Evolutionary conservation across 441 rosid species (phyloP), one percentile per base, ranked within the genome.

Genomic region (Brassica hybrid): DNA sequence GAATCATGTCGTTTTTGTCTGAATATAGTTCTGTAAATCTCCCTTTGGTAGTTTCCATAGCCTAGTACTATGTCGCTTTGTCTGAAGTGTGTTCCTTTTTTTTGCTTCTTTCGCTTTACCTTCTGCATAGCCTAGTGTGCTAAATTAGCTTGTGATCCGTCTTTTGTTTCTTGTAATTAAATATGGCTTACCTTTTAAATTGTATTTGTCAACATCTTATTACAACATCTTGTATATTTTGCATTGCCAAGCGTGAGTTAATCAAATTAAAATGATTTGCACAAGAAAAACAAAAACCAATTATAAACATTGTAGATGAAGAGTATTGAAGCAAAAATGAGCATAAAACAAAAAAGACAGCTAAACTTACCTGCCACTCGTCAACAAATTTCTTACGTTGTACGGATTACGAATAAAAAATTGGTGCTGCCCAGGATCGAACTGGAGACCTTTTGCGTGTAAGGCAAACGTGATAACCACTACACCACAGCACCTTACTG

Each of bases 381-480:
- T 4, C 11, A 56, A 56, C 6, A 56, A 56, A 7, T 71, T 43
- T 58, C 27, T n/a, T 12, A 69, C 8, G 36, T 41, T 6, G 41
- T 0, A 0, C 10, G 4, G n/a, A 10, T 41, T 10, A 45, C 0
- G 0, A 18, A 13, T 13, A 21, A 41, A 10, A 41, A 11, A 0
- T 2, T 87, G 92, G 82, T 86, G 83, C 93, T 88, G 95, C 91
- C 89, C 88, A 82, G 92, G 87, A 86, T 91, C 92, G 89, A 88
- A 90, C 92, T 79, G 88, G 93, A 75, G 90, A 86, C 89, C 90
- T 86, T 86, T 82, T 82, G 92, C 80, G 90, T 89, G 92, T 86
- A 88, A 89, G 85, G 87, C 94, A 82, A 82, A 89, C 94, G 91
- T 88, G 94, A 91, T 91, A 86, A 88, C 94, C 94, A 87, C 96